These are phyloP conservation scores for Populus alba DNA, from an alignment of 345 rosid genomes.

Conservation along the genomic window DNA sequence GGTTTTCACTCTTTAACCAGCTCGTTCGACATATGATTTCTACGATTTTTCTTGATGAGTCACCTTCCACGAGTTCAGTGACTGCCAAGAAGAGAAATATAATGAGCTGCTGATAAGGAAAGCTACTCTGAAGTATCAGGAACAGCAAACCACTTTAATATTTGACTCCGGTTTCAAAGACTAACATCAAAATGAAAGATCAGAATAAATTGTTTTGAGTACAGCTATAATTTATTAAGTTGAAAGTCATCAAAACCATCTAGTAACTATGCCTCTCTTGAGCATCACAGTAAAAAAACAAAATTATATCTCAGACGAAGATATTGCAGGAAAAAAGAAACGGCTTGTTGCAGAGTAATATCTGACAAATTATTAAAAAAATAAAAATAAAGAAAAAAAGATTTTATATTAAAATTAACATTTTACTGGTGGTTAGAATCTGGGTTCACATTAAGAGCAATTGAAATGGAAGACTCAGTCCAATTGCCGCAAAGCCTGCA, in stretches of 20 bases:
- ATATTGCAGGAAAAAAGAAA: background rate
- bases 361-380: background rate
- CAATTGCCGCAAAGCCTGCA: background rate
- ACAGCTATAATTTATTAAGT: background rate
- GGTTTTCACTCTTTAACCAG: constrained; percentile 84
- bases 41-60: constrained; percentile 95
- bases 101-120: constrained; percentile 13
- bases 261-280: background rate
- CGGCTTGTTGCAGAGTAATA: background rate
- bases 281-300: background rate
- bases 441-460: background rate
- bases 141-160: background rate
- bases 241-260: background rate
- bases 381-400: too few species aligned
- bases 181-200: background rate
- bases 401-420: background rate
- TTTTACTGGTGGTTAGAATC: background rate
- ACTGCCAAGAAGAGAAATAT: constrained; percentile 42
- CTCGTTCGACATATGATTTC: constrained; percentile 92
- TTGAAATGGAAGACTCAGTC: background rate
- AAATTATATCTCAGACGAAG: background rate
- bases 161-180: background rate
- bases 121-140: background rate
- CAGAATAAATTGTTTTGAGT: background rate
- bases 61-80: constrained; percentile 95